These are phyloP conservation scores for Alternaria brassicae DNA, from an alignment of 2,329 filamentous ascomycete genomes.

Conservation along the genomic window DNA sequence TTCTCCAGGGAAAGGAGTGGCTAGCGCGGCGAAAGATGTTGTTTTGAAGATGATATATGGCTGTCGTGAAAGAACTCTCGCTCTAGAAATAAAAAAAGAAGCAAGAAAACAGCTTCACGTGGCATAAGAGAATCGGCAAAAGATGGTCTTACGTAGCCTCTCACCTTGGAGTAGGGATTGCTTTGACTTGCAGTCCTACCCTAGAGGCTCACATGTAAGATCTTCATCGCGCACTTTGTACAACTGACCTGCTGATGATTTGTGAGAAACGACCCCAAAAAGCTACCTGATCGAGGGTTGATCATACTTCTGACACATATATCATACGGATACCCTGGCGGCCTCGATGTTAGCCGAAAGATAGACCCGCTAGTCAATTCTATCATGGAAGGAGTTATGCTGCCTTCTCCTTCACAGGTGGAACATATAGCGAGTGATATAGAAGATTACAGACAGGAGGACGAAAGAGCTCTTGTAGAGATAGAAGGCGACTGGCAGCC, in stretches of 20 bases:
- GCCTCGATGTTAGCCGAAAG: not conserved
- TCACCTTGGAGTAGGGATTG: conserved; percentile 3
- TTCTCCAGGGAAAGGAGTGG: not conserved
- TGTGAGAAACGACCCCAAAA: conserved; percentile 2
- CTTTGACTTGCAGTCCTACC: conserved; percentile 8
- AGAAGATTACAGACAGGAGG: conserved; percentile 5
- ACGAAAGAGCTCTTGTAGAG: conserved; percentile 1
- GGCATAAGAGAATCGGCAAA: conserved; percentile 9
- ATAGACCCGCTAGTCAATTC: conserved; percentile 3
- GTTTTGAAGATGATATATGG: conserved; percentile 12
- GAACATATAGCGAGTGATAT: not conserved
- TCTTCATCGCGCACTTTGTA: not conserved
- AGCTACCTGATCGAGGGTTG: not conserved
- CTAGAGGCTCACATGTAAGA: conserved; percentile 5
- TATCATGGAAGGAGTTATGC: not conserved
- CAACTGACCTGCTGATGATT: not conserved
- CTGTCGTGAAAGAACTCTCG: not conserved
- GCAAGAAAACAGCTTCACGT: conserved; percentile 3
- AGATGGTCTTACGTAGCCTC: conserved; percentile 11
- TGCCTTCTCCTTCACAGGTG: not conserved
- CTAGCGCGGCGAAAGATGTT: conserved; percentile 2
- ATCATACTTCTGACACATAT: conserved; percentile 6
- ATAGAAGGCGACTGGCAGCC: not conserved
- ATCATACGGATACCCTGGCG: conserved; percentile 3
- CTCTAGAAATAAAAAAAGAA: not conserved